Percentiles rank a stretch among this genome's conserved stretches.
phyloP scores from a whole-genome alignment of 1,284 basidiomycete genomes.

The Xerocomus alliaceus region DNA sequence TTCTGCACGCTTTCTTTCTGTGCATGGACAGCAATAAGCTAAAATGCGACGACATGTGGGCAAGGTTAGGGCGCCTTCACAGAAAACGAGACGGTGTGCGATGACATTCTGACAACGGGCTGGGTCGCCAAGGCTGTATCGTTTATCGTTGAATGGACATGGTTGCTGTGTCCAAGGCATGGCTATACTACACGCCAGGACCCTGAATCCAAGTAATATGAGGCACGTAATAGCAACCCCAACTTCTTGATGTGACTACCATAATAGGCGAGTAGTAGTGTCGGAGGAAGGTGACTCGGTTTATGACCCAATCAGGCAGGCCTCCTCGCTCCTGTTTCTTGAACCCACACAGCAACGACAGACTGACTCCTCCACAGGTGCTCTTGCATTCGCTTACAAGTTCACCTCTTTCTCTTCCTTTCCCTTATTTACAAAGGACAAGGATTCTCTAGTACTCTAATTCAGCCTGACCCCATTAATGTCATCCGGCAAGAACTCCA shows the following conservation, averaged over 20 bases:
- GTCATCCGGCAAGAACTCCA: slow-evolving; percentile 32
- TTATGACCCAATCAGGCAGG: slow-evolving; percentile 19
- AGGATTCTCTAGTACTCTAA: slow-evolving; percentile 23
- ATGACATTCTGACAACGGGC: too few relatives aligned
- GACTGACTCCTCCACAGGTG: slow-evolving; percentile 19
- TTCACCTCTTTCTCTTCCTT: slow-evolving; percentile 16
- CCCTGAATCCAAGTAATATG: too few relatives aligned
- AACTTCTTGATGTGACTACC: slow-evolving; percentile 1
- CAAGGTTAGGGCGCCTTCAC: too few relatives aligned
- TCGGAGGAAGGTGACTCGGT: slow-evolving; percentile 27
- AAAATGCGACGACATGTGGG: too few relatives aligned
- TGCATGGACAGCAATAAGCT: too few relatives aligned
- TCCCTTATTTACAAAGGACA: slow-evolving; percentile 29
- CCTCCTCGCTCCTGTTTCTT: slow-evolving; percentile 31
- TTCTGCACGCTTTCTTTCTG: too few relatives aligned
- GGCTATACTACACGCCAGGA: too few relatives aligned
- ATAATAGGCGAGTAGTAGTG: slow-evolving; percentile 23
- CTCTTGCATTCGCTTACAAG: slow-evolving; percentile 45
- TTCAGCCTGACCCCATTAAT: slow-evolving; percentile 34
- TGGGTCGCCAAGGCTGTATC: too few relatives aligned
- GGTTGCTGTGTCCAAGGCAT: too few relatives aligned
- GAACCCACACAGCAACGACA: slow-evolving; percentile 33
- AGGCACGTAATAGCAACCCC: slow-evolving; percentile 8
- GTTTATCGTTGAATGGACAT: too few relatives aligned
- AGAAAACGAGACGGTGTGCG: too few relatives aligned